These are phyloP conservation scores for Macrophomina phaseolina DNA, from an alignment of 2,329 filamentous ascomycete species.

Conservation along the genomic window DNA sequence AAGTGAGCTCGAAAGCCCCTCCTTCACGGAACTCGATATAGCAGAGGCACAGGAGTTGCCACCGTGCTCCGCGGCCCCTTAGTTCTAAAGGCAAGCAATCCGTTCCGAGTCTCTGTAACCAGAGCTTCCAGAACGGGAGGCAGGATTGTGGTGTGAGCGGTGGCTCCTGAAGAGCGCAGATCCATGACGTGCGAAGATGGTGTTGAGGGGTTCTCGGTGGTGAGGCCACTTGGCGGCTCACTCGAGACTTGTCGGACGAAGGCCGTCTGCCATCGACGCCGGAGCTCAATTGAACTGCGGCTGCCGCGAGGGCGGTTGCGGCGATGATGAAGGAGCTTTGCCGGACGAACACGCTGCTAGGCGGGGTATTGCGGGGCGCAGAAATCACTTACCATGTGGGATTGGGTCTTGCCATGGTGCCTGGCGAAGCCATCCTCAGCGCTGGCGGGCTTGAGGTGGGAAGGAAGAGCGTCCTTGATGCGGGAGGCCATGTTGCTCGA, in stretches of 20 bases:
- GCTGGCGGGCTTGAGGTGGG: constrained; percentile 75
- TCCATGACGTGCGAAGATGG: constrained; percentile 16
- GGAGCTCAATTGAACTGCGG: constrained; percentile 11
- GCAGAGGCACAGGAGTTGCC: background rate
- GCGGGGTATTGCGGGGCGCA: constrained; percentile 13
- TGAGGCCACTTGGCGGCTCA: constrained; percentile 18
- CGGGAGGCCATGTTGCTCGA: constrained; percentile 67
- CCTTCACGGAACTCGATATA: background rate
- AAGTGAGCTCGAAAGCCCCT: background rate
- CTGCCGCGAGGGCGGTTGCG: background rate
- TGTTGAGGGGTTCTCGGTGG: constrained; percentile 20
- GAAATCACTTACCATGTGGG: constrained; percentile 74
- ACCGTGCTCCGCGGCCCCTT: constrained; percentile 10
- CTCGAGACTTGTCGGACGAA: constrained; percentile 5
- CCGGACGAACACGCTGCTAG: constrained; percentile 19
- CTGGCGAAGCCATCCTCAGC: constrained; percentile 57
- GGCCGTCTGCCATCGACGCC: background rate
- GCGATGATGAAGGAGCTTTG: background rate
- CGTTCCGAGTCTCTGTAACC: background rate
- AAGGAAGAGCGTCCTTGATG: constrained; percentile 69
- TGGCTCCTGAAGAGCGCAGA: constrained; percentile 6
- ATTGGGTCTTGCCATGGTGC: constrained; percentile 84
- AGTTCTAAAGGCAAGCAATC: background rate
- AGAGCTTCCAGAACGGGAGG: background rate
- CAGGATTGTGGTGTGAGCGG: background rate